A percentile compares a stretch with the other conserved stretches of the same genome.
Conservation (phyloP, 2,329 filamentous ascomycete genomes). For the Dactylellina sp. region DNA sequence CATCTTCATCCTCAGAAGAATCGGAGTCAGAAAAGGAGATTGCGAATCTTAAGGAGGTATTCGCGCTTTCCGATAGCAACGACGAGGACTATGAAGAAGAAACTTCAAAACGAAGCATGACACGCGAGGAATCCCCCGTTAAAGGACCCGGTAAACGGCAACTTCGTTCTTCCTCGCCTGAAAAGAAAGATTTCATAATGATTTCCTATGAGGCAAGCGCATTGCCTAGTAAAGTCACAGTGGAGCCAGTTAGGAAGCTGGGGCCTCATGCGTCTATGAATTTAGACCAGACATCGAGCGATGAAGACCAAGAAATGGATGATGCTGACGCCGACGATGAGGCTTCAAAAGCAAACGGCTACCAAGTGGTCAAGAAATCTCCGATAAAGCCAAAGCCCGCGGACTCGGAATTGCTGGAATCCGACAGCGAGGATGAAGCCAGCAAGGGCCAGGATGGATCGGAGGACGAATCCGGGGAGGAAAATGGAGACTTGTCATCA, state of each 20-base stretch:
- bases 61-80: conserved; percentile 37
- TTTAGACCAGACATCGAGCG: conserved; percentile 1
- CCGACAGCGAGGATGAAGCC: conserved; percentile 8
- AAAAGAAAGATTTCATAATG: conserved; percentile 24
- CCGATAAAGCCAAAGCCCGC: not conserved
- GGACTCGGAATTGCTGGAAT: not conserved
- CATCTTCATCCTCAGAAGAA: conserved; percentile 24
- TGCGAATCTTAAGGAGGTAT: conserved; percentile 16
- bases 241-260: conserved; percentile 24
- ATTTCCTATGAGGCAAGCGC: conserved; percentile 20
- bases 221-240: conserved; percentile 18
- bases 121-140: conserved; percentile 42
- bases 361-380: not conserved
- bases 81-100: conserved; percentile 22
- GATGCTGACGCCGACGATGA: conserved; percentile 20
- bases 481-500: not conserved
- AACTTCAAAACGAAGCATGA: conserved; percentile 17
- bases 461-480: not conserved
- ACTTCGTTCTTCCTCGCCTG: conserved; percentile 38
- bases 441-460: conserved; percentile 3
- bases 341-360: not conserved
- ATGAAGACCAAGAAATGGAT: conserved; percentile 8
- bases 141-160: conserved; percentile 41
- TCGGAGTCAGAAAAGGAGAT: conserved; percentile 16
- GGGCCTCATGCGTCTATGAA: not conserved